A percentile compares a stretch with the other conserved stretches of the same genome.
Evolutionary conservation across 169 alveolate genomes (phyloP).

Genomic region (Plasmodium gonderi): DNA sequence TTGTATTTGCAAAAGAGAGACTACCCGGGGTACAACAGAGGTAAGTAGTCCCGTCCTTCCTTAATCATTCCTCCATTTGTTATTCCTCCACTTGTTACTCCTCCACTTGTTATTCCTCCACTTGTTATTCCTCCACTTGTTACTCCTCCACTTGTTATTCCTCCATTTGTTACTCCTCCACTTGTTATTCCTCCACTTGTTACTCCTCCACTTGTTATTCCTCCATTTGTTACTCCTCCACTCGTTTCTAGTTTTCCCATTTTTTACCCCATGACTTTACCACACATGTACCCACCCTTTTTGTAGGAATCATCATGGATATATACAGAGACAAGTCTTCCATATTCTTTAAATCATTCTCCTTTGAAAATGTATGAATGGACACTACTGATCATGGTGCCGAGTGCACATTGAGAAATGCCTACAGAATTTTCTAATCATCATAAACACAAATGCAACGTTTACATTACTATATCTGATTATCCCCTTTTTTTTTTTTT

Average conservation of each 20-base stretch:
- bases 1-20: slow-evolving; percentile 57
- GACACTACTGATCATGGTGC: too few species aligned
- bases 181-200: background rate
- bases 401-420: too few species aligned
- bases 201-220: background rate
- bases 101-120: background rate
- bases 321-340: slow-evolving; percentile 47
- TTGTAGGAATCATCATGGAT: slow-evolving; percentile 72
- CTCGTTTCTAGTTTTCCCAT: background rate
- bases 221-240: background rate
- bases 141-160: background rate
- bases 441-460: too few species aligned
- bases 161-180: background rate
- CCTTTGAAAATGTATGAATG: slow-evolving; percentile 53
- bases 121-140: background rate
- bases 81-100: background rate
- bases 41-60: background rate
- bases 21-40: slow-evolving; percentile 63
- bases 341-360: slow-evolving; percentile 56
- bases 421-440: too few species aligned
- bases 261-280: background rate
- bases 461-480: too few species aligned
- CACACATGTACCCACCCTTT: background rate
- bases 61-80: background rate
- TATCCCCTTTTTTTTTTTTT: background rate